Percentiles rank a stretch among this genome's conserved stretches.
Evolutionary conservation across 495 filamentous ascomycete species (phyloP).

Genomic region (Clavariopsis aquatica): DNA sequence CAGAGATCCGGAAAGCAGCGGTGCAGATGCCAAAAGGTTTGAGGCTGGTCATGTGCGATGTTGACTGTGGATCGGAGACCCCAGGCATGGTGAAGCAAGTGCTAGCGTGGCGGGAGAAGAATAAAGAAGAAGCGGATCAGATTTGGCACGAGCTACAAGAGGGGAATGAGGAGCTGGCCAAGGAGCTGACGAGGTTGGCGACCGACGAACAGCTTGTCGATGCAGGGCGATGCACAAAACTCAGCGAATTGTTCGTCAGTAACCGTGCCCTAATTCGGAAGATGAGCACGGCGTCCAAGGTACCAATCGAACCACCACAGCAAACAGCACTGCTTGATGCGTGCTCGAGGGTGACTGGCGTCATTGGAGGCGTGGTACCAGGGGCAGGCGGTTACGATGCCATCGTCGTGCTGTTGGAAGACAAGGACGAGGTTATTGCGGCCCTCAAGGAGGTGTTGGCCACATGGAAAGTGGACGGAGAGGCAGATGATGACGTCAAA

Average conservation of each 20-base stretch:
- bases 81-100: conserved; percentile 94
- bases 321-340: conserved; percentile 85
- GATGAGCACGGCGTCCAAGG: conserved; percentile 71
- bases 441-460: conserved; percentile 63
- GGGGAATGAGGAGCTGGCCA: conserved; percentile 70
- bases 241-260: conserved; percentile 48
- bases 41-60: conserved; percentile 87
- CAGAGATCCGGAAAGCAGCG: conserved; percentile 63
- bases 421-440: conserved; percentile 67
- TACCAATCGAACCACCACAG: conserved; percentile 86
- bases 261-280: conserved; percentile 65
- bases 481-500: conserved; percentile 56
- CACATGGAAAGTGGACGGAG: conserved; percentile 58
- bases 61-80: conserved; percentile 90
- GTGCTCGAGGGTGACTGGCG: conserved; percentile 68
- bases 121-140: conserved; percentile 63
- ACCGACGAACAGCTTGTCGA: conserved; percentile 19
- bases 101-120: conserved; percentile 73
- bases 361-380: conserved; percentile 88
- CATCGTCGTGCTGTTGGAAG: conserved; percentile 73
- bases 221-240: conserved; percentile 37
- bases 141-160: conserved; percentile 74
- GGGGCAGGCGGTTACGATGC: conserved; percentile 96
- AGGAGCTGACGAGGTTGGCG: conserved; percentile 55
- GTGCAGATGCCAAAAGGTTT: conserved; percentile 66